Evolutionary conservation across 2,329 filamentous ascomycete genomes (phyloP).

Genomic region (Fusarium nisikadoi): DNA sequence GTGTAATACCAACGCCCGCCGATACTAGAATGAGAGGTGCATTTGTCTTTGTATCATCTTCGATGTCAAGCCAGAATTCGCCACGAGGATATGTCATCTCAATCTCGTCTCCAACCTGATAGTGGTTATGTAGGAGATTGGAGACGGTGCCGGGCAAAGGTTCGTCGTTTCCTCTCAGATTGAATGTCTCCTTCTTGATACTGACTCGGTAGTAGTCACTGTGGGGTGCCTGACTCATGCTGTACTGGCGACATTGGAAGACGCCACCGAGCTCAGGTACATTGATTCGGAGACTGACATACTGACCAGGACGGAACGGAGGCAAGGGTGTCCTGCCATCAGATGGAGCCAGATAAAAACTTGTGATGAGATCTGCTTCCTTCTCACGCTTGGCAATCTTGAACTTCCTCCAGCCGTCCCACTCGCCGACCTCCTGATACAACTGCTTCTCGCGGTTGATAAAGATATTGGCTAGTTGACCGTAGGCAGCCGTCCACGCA

Average conservation of each 20-base stretch:
- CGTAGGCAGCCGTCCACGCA: background rate
- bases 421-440: slow-evolving; percentile 64
- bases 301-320: background rate
- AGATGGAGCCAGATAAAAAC: slow-evolving; percentile 72
- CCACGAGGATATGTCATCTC: slow-evolving; percentile 5
- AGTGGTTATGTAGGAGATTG: slow-evolving; percentile 2
- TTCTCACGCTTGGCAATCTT: slow-evolving; percentile 68
- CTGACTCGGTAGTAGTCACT: slow-evolving; percentile 72
- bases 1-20: background rate
- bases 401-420: slow-evolving; percentile 74
- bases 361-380: slow-evolving; percentile 73
- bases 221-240: slow-evolving; percentile 70
- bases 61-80: slow-evolving; percentile 6
- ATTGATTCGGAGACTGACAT: slow-evolving; percentile 50
- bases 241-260: slow-evolving; percentile 75
- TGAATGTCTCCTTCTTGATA: slow-evolving; percentile 59
- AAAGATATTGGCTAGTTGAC: slow-evolving; percentile 51
- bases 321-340: slow-evolving; percentile 65
- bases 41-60: background rate
- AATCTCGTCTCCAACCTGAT: slow-evolving; percentile 5
- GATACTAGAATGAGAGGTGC: background rate
- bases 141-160: background rate
- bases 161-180: background rate
- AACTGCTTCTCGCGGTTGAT: slow-evolving; percentile 70
- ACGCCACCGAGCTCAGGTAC: slow-evolving; percentile 63